Evolutionary conservation across 306 rosid species (phyloP).

Genomic region (Trifolium repens): DNA sequence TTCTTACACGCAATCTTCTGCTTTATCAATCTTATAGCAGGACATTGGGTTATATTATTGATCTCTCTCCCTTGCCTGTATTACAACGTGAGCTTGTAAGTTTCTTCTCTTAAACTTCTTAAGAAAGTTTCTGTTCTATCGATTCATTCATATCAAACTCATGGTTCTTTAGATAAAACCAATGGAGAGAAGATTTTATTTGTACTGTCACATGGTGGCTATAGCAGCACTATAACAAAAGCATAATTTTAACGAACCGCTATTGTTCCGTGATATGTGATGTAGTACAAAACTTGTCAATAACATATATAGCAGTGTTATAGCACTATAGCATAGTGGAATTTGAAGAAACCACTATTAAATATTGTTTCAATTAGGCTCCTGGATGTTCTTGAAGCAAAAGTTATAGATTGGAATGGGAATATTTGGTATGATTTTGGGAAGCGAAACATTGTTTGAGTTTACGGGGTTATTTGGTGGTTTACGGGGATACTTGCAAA

Average conservation of each 20-base stretch:
- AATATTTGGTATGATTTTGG: no score
- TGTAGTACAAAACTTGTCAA: neutral
- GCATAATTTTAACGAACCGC: neutral
- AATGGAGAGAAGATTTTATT: neutral
- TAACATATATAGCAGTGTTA: no score
- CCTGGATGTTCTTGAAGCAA: no score
- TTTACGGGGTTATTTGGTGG: no score
- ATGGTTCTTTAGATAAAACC: neutral
- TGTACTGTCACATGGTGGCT: neutral
- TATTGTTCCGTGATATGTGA: neutral
- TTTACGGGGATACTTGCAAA: no score
- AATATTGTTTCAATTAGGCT: no score
- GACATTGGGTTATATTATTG: constrained; percentile 75
- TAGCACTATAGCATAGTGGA: neutral
- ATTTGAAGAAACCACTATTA: neutral
- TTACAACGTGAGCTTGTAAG: constrained; percentile 76
- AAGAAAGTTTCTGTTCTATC: neutral
- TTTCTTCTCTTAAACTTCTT: constrained; percentile 41
- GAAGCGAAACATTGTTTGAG: no score
- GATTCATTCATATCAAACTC: constrained; percentile 11
- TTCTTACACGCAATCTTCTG: constrained; percentile 68
- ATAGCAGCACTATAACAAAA: neutral
- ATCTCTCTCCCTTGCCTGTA: constrained; percentile 73
- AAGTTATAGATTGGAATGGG: no score
- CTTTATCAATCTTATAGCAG: constrained; percentile 62